Percentiles rank a stretch among this genome's conserved stretches.
These are phyloP conservation scores for Penicillium cataractarum DNA, from an alignment of 495 filamentous ascomycete species.

Conservation along the genomic window DNA sequence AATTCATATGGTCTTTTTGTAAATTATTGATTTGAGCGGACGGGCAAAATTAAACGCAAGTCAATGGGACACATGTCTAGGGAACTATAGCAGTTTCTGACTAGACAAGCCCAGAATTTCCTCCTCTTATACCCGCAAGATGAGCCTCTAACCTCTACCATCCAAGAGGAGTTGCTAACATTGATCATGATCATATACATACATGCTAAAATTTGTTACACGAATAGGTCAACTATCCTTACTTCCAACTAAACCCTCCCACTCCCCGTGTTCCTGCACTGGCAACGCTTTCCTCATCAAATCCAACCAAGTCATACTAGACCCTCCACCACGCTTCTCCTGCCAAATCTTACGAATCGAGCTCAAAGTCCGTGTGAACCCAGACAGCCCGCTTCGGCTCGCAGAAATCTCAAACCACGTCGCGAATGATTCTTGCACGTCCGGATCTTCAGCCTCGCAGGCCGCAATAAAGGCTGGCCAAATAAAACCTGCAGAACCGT, in stretches of 20 bases:
- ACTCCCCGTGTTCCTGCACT: background rate
- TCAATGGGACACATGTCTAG: too few relatives aligned
- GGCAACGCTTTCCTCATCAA: slow-evolving; percentile 20
- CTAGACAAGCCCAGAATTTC: too few relatives aligned
- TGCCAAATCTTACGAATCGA: slow-evolving; percentile 24
- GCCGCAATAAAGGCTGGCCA: slow-evolving; percentile 38
- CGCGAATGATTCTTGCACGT: slow-evolving; percentile 26
- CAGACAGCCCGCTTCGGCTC: slow-evolving; percentile 24
- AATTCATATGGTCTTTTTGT: background rate
- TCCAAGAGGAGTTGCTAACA: background rate
- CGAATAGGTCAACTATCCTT: background rate
- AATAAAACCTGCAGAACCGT: slow-evolving; percentile 27
- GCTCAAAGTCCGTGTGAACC: slow-evolving; percentile 18
- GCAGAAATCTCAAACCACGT: slow-evolving; percentile 31
- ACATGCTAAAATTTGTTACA: background rate
- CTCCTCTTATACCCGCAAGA: too few relatives aligned
- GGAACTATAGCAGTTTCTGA: too few relatives aligned
- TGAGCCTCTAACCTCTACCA: too few relatives aligned
- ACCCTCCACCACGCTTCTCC: slow-evolving; percentile 18
- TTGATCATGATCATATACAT: background rate
- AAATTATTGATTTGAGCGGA: background rate
- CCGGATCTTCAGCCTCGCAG: slow-evolving; percentile 30
- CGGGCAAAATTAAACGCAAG: background rate
- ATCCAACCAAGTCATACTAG: slow-evolving; percentile 27
- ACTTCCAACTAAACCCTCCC: background rate